Conservation (phyloP, 225 moss, liverwort and hornwort species). For the Marchantia polymorpha region DNA sequence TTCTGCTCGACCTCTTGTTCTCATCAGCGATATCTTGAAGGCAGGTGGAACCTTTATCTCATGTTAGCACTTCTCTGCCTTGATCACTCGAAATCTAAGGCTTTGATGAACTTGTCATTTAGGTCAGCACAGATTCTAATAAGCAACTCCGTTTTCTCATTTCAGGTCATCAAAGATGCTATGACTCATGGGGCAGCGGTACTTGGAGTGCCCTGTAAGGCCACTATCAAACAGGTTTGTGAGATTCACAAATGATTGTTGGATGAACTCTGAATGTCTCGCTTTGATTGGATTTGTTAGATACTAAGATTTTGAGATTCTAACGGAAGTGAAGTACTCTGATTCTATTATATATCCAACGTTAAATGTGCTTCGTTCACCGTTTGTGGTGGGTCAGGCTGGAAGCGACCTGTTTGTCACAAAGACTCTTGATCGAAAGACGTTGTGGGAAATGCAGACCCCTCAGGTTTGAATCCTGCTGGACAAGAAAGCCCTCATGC, state of each 20-base stretch:
- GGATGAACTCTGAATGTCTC: not conserved
- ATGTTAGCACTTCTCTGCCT: not conserved
- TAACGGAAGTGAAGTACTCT: too few relatives aligned
- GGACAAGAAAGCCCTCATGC: not conserved
- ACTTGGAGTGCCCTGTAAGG: conserved; percentile 86
- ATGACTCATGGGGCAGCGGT: conserved; percentile 81
- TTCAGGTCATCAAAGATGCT: conserved; percentile 79
- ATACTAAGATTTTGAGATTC: not conserved
- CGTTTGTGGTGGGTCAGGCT: conserved; percentile 45
- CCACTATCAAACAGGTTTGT: conserved; percentile 88
- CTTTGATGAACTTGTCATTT: not conserved
- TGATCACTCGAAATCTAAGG: not conserved
- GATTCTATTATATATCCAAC: too few relatives aligned
- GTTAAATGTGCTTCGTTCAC: too few relatives aligned
- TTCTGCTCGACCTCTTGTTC: conserved; percentile 86
- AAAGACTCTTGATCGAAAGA: conserved; percentile 71
- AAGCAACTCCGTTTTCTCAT: not conserved
- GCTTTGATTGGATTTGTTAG: too few relatives aligned
- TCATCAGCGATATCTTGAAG: conserved; percentile 62
- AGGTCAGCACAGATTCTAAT: not conserved
- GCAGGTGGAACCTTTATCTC: conserved; percentile 31
- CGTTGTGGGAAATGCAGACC: conserved; percentile 96
- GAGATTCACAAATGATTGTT: not conserved
- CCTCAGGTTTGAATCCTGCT: conserved; percentile 61
- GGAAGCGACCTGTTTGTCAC: conserved; percentile 58